These are phyloP conservation scores for Saksenaea oblongispora DNA, from an alignment of 371 early-diverging fungal species.

Conservation along the genomic window DNA sequence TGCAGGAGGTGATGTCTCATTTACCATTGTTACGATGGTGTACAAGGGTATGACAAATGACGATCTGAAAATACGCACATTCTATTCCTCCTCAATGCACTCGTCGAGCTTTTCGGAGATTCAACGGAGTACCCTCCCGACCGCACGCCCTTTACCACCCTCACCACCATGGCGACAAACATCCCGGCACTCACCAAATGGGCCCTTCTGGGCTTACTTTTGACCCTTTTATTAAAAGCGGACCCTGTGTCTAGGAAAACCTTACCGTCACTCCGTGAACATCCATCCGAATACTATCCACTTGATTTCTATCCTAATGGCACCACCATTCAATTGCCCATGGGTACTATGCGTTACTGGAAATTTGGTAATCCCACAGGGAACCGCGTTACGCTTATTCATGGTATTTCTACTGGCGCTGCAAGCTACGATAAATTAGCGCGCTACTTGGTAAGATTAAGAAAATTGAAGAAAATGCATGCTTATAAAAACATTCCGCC, in stretches of 20 bases:
- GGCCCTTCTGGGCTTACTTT: neutral
- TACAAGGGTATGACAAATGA: too few species aligned
- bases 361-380: slow-evolving; percentile 53
- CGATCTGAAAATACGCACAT: too few species aligned
- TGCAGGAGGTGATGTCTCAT: neutral
- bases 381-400: slow-evolving; percentile 53
- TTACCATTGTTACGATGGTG: neutral
- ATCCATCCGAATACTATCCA: slow-evolving; percentile 28
- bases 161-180: neutral
- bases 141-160: neutral
- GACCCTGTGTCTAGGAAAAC: slow-evolving; percentile 9
- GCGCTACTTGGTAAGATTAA: slow-evolving; percentile 24
- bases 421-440: slow-evolving; percentile 31
- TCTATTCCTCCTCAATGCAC: too few species aligned
- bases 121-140: neutral
- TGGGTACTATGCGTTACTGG: slow-evolving; percentile 58
- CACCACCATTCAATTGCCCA: slow-evolving; percentile 35
- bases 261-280: slow-evolving; percentile 31
- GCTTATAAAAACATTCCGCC: too few species aligned
- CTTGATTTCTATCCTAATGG: slow-evolving; percentile 46
- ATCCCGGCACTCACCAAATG: neutral
- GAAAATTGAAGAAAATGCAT: neutral
- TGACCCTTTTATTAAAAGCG: neutral
- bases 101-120: neutral
- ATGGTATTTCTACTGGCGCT: slow-evolving; percentile 52